Percentiles rank a stretch among this genome's conserved stretches.
These are phyloP conservation scores for Sphaerobolus stellatus DNA, from an alignment of 1,284 basidiomycete species.

Conservation along the genomic window DNA sequence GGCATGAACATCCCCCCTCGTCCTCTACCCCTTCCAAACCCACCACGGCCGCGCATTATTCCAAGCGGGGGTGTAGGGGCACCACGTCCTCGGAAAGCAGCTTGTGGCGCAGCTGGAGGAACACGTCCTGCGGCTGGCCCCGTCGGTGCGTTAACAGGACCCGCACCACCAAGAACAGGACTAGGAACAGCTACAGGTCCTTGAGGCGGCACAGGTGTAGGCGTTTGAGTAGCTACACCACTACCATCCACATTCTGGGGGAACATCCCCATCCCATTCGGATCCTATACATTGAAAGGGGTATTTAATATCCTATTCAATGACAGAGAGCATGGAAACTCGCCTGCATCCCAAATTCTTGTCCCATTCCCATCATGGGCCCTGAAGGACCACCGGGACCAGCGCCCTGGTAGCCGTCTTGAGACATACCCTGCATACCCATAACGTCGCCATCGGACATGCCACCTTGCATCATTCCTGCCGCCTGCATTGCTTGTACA, in stretches of 20 bases:
- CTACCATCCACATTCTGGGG: slow-evolving; percentile 47
- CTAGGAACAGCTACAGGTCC: background rate
- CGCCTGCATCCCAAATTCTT: slow-evolving; percentile 53
- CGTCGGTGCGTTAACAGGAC: too few relatives aligned
- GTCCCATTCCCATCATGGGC: slow-evolving; percentile 32
- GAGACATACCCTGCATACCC: slow-evolving; percentile 15
- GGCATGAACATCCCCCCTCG: slow-evolving; percentile 29
- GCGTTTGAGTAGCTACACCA: slow-evolving; percentile 27
- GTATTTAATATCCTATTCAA: background rate
- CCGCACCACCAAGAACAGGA: background rate
- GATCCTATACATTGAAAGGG: slow-evolving; percentile 26
- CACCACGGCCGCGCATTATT: slow-evolving; percentile 38
- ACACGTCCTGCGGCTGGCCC: slow-evolving; percentile 11
- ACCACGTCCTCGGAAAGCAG: slow-evolving; percentile 18
- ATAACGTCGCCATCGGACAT: slow-evolving; percentile 19
- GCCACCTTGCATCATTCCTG: slow-evolving; percentile 23
- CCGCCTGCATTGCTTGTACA: slow-evolving; percentile 15
- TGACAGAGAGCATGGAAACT: slow-evolving; percentile 16
- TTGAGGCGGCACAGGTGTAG: slow-evolving; percentile 25
- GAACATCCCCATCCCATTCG: slow-evolving; percentile 44
- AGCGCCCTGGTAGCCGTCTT: slow-evolving; percentile 14
- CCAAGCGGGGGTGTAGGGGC: slow-evolving; percentile 4
- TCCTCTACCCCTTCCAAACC: slow-evolving; percentile 51
- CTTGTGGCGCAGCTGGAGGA: slow-evolving; percentile 12
- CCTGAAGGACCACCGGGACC: slow-evolving; percentile 14